A percentile compares a stretch with the other conserved stretches of the same genome.
These are phyloP conservation scores for Rutstroemia sydowiana DNA, from an alignment of 2,329 filamentous ascomycete genomes.

Conservation along the genomic window DNA sequence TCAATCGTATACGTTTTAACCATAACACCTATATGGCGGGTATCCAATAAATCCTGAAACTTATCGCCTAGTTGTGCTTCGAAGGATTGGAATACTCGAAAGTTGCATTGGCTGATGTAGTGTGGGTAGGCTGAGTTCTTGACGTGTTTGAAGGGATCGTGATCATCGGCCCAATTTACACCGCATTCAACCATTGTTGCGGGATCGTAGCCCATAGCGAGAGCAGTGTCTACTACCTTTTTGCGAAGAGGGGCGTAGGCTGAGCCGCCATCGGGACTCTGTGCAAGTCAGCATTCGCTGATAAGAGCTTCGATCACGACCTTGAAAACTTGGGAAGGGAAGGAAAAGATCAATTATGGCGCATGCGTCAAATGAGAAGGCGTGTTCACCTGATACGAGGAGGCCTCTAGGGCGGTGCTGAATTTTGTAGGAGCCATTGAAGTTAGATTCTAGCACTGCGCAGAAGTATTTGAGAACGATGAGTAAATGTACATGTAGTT, in stretches of 20 bases:
- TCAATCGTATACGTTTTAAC: background rate
- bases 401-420: background rate
- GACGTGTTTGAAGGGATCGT: conserved; percentile 3
- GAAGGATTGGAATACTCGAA: background rate
- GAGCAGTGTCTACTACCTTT: background rate
- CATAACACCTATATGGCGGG: background rate
- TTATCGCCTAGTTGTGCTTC: conserved; percentile 3
- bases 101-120: conserved; percentile 1
- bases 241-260: conserved; percentile 4
- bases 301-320: no score
- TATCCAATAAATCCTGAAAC: background rate
- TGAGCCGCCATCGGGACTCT: conserved; percentile 3
- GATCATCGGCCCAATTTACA: conserved; percentile 6
- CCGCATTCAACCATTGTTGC: conserved; percentile 9
- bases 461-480: no score
- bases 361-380: no score
- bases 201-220: conserved; percentile 9
- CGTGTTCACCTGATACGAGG: conserved; percentile 1
- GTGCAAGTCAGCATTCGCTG: no score
- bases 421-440: conserved; percentile 2
- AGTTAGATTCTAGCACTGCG: background rate
- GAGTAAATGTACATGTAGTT: no score
- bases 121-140: conserved; percentile 1
- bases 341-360: no score
- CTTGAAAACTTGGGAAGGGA: no score